Conservation (phyloP, 495 filamentous ascomycete species). For the Penicillium nucicola region DNA sequence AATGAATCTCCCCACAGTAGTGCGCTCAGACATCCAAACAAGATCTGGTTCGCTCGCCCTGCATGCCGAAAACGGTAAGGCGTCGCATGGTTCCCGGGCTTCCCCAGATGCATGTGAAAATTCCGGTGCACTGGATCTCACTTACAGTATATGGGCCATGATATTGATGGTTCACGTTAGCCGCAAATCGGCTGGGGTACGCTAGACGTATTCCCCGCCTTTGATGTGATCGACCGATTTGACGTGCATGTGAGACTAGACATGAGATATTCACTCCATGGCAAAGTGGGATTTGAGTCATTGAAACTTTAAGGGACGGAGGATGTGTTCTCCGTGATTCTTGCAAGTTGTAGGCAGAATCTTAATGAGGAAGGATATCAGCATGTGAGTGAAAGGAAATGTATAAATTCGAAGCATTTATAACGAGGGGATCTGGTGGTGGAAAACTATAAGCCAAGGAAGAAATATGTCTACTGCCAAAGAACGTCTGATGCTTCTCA, state of each 20-base stretch:
- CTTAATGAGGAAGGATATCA: not conserved
- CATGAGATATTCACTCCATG: not conserved
- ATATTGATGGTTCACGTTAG: not conserved
- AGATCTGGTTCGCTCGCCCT: slow-evolving; percentile 6
- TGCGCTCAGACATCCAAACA: too few relatives aligned
- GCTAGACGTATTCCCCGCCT: slow-evolving; percentile 14
- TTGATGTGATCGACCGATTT: not conserved
- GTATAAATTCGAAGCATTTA: not conserved
- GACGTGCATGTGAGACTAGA: slow-evolving; percentile 5
- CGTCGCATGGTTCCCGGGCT: not conserved
- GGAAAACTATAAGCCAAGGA: too few relatives aligned
- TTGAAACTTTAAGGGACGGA: not conserved
- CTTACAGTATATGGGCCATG: not conserved
- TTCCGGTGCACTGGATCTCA: not conserved
- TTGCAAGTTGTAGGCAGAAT: not conserved
- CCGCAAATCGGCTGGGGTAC: slow-evolving; percentile 7
- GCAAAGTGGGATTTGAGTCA: not conserved
- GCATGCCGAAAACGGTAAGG: slow-evolving; percentile 14
- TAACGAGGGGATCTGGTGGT: too few relatives aligned
- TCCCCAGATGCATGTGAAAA: slow-evolving; percentile 3
- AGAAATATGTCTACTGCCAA: slow-evolving; percentile 6
- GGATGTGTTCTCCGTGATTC: not conserved
- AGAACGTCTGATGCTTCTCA: slow-evolving; percentile 1
- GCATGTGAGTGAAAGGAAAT: not conserved
- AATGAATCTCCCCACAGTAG: too few relatives aligned